Percentiles rank a stretch among this genome's conserved stretches.
Evolutionary conservation across 1,139 yeast genomes (phyloP).

Genomic region (Citeromyces hawaiiensis): DNA sequence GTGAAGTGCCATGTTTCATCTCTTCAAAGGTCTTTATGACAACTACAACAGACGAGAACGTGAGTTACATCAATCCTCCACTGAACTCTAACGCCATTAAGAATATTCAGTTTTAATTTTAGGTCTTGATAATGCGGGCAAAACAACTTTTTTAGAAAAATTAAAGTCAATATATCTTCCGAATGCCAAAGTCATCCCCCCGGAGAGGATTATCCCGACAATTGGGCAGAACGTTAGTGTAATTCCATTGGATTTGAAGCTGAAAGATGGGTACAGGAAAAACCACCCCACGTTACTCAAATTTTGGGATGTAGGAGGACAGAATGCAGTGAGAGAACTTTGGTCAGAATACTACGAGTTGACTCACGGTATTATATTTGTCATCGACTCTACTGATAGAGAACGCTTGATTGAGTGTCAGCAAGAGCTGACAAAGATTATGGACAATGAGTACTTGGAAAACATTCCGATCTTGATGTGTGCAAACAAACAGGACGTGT

Average conservation of each 20-base stretch:
- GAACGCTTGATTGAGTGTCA: slow-evolving; percentile 76
- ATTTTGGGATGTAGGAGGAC: slow-evolving; percentile 97
- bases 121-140: slow-evolving; percentile 94
- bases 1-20: slow-evolving; percentile 39
- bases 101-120: slow-evolving; percentile 68
- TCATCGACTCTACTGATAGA: slow-evolving; percentile 83
- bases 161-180: slow-evolving; percentile 37
- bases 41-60: slow-evolving; percentile 42
- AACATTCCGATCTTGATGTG: slow-evolving; percentile 88
- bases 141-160: slow-evolving; percentile 68
- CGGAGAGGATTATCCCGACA: slow-evolving; percentile 48
- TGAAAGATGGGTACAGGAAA: not conserved
- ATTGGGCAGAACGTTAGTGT: slow-evolving; percentile 55
- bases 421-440: slow-evolving; percentile 36
- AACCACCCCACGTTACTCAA: slow-evolving; percentile 34
- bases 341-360: slow-evolving; percentile 82
- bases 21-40: slow-evolving; percentile 45
- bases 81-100: slow-evolving; percentile 6
- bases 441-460: slow-evolving; percentile 41
- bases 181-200: slow-evolving; percentile 24
- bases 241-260: slow-evolving; percentile 15
- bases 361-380: slow-evolving; percentile 85
- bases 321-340: slow-evolving; percentile 62
- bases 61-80: slow-evolving; percentile 9
- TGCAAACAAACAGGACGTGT: slow-evolving; percentile 90